These are phyloP conservation scores for Aureobasidium subglaciale DNA, from an alignment of 2,329 filamentous ascomycete species.

Conservation along the genomic window DNA sequence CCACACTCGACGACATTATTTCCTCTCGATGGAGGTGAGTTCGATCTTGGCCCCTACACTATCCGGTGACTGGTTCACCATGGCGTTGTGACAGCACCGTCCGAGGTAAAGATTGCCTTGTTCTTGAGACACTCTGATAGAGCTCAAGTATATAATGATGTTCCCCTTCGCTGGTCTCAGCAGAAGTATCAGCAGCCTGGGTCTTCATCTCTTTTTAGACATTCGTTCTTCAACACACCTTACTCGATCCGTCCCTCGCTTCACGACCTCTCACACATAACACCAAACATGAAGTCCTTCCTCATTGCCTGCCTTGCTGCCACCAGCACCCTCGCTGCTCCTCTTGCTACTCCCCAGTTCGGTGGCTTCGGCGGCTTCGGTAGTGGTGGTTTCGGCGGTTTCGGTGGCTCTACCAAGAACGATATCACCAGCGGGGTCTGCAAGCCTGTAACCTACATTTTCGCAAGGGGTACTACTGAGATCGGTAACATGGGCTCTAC, in stretches of 20 bases:
- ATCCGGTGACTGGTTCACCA: neutral
- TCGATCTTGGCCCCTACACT: neutral
- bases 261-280: neutral
- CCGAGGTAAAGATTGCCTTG: neutral
- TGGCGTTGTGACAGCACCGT: neutral
- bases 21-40: neutral
- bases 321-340: slow-evolving; percentile 3
- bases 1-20: neutral
- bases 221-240: neutral
- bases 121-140: neutral
- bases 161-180: neutral
- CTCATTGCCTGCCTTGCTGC: slow-evolving; percentile 9
- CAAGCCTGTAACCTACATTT: slow-evolving; percentile 46
- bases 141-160: neutral
- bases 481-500: slow-evolving; percentile 39
- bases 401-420: slow-evolving; percentile 16
- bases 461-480: slow-evolving; percentile 49
- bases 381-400: neutral
- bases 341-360: slow-evolving; percentile 1
- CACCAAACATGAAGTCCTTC: neutral
- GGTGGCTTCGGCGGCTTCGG: neutral
- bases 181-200: neutral
- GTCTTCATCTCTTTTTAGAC: neutral
- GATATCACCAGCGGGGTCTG: slow-evolving; percentile 26
- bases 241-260: neutral